Percentiles rank a stretch among this genome's conserved stretches.
These are phyloP conservation scores for Spathaspora sp. DNA, from an alignment of 1,139 yeast genomes.

Conservation along the genomic window DNA sequence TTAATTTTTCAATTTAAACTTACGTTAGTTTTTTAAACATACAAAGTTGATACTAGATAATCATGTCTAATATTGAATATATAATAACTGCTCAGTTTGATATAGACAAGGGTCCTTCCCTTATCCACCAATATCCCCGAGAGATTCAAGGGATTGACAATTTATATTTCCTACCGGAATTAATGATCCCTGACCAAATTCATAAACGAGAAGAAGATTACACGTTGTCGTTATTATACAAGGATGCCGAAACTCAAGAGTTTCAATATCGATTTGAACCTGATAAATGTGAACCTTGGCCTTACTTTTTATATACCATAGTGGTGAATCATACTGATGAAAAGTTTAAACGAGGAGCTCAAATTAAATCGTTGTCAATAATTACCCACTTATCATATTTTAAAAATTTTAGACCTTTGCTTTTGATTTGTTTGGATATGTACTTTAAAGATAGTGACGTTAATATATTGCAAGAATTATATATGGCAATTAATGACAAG, in stretches of 20 bases:
- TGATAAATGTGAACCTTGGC: slow-evolving; percentile 35
- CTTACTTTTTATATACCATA: slow-evolving; percentile 56
- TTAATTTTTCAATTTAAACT: no score
- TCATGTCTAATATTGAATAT: slow-evolving; percentile 38
- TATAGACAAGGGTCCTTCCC: slow-evolving; percentile 53
- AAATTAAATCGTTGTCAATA: slow-evolving; percentile 55
- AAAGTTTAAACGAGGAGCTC: slow-evolving; percentile 51
- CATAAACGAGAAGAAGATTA: slow-evolving; percentile 61
- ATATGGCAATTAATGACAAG: slow-evolving; percentile 34
- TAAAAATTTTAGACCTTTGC: slow-evolving; percentile 59
- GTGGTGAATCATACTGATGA: slow-evolving; percentile 52
- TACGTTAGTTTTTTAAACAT: background rate
- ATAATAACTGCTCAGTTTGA: slow-evolving; percentile 59
- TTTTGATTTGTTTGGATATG: slow-evolving; percentile 53
- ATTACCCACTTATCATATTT: slow-evolving; percentile 52
- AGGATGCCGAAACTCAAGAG: slow-evolving; percentile 36
- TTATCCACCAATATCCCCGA: slow-evolving; percentile 50
- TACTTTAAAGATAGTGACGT: slow-evolving; percentile 32
- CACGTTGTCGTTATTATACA: slow-evolving; percentile 54
- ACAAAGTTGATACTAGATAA: background rate
- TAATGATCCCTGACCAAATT: slow-evolving; percentile 64
- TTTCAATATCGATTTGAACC: slow-evolving; percentile 40
- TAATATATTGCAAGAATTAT: slow-evolving; percentile 27
- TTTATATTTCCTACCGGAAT: slow-evolving; percentile 48
- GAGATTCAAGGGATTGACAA: slow-evolving; percentile 45